These are phyloP conservation scores for Oryza meridionalis DNA, from an alignment of 176 grass and related monocot genomes.

Conservation along the genomic window DNA sequence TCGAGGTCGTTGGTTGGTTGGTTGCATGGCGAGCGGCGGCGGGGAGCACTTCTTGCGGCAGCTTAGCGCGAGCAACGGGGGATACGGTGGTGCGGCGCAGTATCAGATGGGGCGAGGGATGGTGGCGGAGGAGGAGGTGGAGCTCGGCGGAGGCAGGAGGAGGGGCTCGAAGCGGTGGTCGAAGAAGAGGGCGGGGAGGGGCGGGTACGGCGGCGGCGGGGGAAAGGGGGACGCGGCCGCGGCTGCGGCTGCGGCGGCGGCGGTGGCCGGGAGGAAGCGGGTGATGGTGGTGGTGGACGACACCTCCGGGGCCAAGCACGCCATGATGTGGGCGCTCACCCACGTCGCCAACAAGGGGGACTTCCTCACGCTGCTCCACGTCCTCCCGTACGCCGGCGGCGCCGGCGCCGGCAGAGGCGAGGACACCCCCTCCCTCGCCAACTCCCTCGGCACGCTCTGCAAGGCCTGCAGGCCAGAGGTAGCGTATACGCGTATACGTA, in stretches of 20 bases:
- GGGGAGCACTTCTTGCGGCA: conserved; percentile 79
- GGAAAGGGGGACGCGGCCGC: conserved; percentile 15
- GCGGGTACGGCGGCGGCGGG: conserved; percentile 14
- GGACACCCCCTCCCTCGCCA: conserved; percentile 58
- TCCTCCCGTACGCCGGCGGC: conserved; percentile 52
- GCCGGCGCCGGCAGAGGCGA: conserved; percentile 23
- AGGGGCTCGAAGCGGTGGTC: conserved; percentile 77
- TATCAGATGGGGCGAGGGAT: not conserved
- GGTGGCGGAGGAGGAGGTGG: not conserved
- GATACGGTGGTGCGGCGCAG: not conserved
- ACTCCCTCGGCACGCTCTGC: conserved; percentile 87
- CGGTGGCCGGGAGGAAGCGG: conserved; percentile 65
- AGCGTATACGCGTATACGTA: not conserved
- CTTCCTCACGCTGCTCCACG: conserved; percentile 87
- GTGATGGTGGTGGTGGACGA: conserved; percentile 95
- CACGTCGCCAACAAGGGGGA: conserved; percentile 88
- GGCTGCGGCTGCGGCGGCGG: conserved; percentile 9
- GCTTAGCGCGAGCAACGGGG: conserved; percentile 57
- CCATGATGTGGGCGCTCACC: conserved; percentile 98
- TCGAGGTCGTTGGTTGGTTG: not conserved
- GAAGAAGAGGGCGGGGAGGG: conserved; percentile 51
- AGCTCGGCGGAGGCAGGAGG: conserved; percentile 29
- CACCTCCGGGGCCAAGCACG: conserved; percentile 73
- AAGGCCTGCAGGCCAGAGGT: conserved; percentile 89
- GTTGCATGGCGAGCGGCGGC: conserved; percentile 43